Conservation (phyloP, 163 green algal species). For the Trebouxiophyceae sp. region DNA sequence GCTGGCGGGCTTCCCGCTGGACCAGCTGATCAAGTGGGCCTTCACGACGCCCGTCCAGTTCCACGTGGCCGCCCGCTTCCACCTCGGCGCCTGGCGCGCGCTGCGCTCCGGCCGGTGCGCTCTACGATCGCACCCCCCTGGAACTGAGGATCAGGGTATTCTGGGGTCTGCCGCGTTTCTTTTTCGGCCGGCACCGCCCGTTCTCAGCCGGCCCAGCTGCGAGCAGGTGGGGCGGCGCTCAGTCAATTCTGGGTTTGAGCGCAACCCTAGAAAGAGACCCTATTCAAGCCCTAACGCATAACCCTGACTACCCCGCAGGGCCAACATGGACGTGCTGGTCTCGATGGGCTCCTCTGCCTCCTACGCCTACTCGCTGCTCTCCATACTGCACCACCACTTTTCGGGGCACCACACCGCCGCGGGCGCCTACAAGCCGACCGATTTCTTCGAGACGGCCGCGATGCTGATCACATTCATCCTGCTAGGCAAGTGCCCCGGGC, state of each 20-base stretch:
- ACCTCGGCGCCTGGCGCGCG: slow-evolving; percentile 59
- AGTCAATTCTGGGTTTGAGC: no score
- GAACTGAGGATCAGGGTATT: no score
- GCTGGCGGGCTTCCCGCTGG: slow-evolving; percentile 57
- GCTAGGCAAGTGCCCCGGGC: slow-evolving; percentile 53
- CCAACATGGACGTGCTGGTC: slow-evolving; percentile 93
- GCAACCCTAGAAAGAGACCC: no score
- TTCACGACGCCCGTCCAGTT: slow-evolving; percentile 92
- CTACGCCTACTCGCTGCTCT: slow-evolving; percentile 84
- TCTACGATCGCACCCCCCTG: no score
- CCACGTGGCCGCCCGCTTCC: slow-evolving; percentile 84
- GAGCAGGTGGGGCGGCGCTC: no score
- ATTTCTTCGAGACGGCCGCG: slow-evolving; percentile 96
- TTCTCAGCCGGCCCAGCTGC: no score
- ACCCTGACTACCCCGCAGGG: slow-evolving; percentile 17
- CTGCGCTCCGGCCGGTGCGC: slow-evolving; percentile 34
- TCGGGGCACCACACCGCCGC: slow-evolving; percentile 23
- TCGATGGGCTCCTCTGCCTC: slow-evolving; percentile 87
- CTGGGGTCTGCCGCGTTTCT: no score
- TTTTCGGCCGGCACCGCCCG: no score
- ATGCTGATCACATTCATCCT: slow-evolving; percentile 98
- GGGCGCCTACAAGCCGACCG: slow-evolving; percentile 40
- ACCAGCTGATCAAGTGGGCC: slow-evolving; percentile 70
- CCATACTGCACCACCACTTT: slow-evolving; percentile 67
- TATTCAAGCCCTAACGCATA: no score